A percentile compares a stretch with the other conserved stretches of the same genome.
Evolutionary conservation across 345 rosid species (phyloP).

Genomic region (Punica granatum): DNA sequence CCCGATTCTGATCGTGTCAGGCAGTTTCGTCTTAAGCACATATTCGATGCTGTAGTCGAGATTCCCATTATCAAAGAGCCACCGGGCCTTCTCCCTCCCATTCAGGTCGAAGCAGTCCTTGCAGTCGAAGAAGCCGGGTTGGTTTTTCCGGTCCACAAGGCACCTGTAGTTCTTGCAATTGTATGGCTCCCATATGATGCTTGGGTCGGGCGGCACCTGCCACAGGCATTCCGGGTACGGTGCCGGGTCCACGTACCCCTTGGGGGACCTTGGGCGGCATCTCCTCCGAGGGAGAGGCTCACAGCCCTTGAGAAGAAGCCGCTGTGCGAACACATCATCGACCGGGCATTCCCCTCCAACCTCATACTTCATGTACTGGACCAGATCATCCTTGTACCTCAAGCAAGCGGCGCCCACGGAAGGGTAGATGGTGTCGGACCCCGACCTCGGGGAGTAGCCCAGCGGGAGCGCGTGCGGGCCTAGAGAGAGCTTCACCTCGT

Average conservation of each 20-base stretch:
- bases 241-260: conserved; percentile 26
- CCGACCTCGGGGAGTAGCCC: conserved; percentile 26
- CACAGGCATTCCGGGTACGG: conserved; percentile 31
- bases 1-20: conserved; percentile 31
- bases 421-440: conserved; percentile 27
- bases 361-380: conserved; percentile 32
- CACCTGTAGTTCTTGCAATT: conserved; percentile 41
- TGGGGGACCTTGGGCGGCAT: conserved; percentile 33
- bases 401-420: conserved; percentile 35
- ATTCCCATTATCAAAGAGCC: conserved; percentile 30
- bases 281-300: conserved; percentile 46
- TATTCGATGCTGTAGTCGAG: conserved; percentile 36
- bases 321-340: conserved; percentile 43
- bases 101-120: conserved; percentile 41
- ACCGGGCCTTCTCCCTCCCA: conserved; percentile 31
- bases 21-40: conserved; percentile 20
- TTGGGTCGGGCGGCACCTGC: conserved; percentile 28
- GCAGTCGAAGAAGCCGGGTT: conserved; percentile 32
- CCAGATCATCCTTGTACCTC: conserved; percentile 34
- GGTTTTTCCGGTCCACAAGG: conserved; percentile 26
- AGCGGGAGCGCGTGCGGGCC: conserved; percentile 37
- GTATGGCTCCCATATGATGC: conserved; percentile 42
- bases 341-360: conserved; percentile 37
- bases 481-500: conserved; percentile 29
- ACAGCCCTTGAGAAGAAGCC: conserved; percentile 39